These are phyloP conservation scores for Hypoxylon subgilvum DNA, from an alignment of 495 filamentous ascomycete genomes.

Conservation along the genomic window DNA sequence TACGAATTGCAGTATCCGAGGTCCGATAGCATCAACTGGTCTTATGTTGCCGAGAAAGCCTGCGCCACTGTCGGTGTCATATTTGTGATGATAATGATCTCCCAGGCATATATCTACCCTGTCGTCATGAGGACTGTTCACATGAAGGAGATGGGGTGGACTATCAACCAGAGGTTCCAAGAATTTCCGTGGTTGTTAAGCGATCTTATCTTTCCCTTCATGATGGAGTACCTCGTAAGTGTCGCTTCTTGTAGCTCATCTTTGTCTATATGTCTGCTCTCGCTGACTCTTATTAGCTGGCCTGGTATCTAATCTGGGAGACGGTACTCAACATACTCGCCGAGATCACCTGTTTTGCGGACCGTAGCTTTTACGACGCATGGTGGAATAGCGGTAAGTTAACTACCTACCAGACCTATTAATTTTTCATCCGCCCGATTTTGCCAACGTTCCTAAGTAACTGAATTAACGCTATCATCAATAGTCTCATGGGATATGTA, in stretches of 20 bases:
- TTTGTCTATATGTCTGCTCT: not conserved
- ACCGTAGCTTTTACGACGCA: constrained; percentile 76
- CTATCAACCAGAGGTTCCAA: constrained; percentile 62
- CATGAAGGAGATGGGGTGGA: constrained; percentile 67
- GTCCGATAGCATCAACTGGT: constrained; percentile 70
- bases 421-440: too few relatives aligned
- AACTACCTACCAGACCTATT: not conserved
- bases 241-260: not conserved
- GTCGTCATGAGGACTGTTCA: constrained; percentile 68
- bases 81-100: constrained; percentile 66
- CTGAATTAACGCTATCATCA: too few relatives aligned
- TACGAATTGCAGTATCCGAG: constrained; percentile 81
- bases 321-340: constrained; percentile 76
- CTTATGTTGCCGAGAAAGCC: constrained; percentile 72
- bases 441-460: too few relatives aligned
- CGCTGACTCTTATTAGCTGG: constrained; percentile 33
- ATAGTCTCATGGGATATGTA: constrained; percentile 69
- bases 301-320: constrained; percentile 83
- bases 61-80: constrained; percentile 71
- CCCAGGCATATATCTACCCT: constrained; percentile 66
- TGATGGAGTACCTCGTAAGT: constrained; percentile 72
- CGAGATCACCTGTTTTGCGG: constrained; percentile 75
- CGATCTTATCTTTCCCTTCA: constrained; percentile 75
- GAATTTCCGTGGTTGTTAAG: constrained; percentile 73
- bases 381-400: constrained; percentile 66